These are phyloP conservation scores for Cyphellophora attinorum DNA, from an alignment of 2,329 filamentous ascomycete species.

Conservation along the genomic window DNA sequence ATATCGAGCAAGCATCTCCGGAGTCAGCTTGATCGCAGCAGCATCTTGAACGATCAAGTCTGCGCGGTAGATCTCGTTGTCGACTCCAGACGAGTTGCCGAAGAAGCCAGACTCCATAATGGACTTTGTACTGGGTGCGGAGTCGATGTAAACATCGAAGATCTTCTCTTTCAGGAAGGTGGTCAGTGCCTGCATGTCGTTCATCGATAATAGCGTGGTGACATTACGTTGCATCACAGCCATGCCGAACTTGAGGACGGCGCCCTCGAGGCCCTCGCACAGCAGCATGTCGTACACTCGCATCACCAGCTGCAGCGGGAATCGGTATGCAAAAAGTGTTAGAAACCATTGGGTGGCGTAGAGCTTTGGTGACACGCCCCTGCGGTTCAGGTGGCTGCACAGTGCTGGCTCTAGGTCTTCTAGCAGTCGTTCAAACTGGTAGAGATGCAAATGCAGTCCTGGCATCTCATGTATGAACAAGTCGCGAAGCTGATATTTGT, in stretches of 20 bases:
- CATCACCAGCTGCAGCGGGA: constrained; percentile 89
- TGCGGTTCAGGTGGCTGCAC: constrained; percentile 85
- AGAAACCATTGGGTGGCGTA: constrained; percentile 99
- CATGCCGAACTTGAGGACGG: constrained; percentile 88
- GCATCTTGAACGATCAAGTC: constrained; percentile 90
- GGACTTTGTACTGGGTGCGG: constrained; percentile 80
- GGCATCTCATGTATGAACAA: constrained; percentile 96
- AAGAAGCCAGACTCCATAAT: constrained; percentile 97
- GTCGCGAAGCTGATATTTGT: constrained; percentile 85
- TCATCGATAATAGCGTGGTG: constrained; percentile 65
- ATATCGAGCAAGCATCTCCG: constrained; percentile 72
- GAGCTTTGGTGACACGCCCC: constrained; percentile 78
- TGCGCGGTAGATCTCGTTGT: constrained; percentile 92
- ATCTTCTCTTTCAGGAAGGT: constrained; percentile 86
- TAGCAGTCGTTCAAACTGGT: constrained; percentile 87
- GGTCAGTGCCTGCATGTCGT: constrained; percentile 83
- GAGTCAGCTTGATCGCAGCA: constrained; percentile 74
- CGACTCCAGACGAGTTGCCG: constrained; percentile 75
- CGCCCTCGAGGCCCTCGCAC: constrained; percentile 76
- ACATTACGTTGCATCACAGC: constrained; percentile 95
- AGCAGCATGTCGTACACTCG: constrained; percentile 94
- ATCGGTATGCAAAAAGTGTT: constrained; percentile 95
- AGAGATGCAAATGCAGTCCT: constrained; percentile 82
- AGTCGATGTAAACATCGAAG: constrained; percentile 96
- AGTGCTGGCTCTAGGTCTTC: constrained; percentile 91